Conservation (phyloP, 2,329 filamentous ascomycete species). For the Aspergillus cejpii region DNA sequence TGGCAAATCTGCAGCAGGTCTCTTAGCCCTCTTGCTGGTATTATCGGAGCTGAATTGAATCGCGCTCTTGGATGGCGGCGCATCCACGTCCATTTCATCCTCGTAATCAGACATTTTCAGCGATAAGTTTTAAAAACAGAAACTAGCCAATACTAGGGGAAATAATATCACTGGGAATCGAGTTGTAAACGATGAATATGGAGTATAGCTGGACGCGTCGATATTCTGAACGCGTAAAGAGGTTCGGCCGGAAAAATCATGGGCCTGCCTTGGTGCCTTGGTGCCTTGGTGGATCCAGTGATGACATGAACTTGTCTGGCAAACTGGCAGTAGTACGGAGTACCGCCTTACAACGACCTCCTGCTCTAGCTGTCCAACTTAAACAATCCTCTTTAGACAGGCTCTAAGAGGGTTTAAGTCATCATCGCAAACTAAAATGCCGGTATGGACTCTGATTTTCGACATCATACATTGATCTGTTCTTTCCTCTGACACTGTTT, state of each 20-base stretch:
- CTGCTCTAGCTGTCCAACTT: conserved; percentile 7
- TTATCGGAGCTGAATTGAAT: conserved; percentile 68
- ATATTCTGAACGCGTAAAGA: conserved; percentile 35
- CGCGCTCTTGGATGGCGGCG: conserved; percentile 41
- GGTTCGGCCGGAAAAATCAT: conserved; percentile 37
- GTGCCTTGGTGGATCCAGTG: conserved; percentile 9
- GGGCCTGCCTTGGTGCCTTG: conserved; percentile 15
- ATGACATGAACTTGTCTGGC: conserved; percentile 22
- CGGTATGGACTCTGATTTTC: conserved; percentile 31
- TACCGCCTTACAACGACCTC: conserved; percentile 12
- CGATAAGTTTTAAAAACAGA: background rate
- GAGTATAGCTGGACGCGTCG: conserved; percentile 26
- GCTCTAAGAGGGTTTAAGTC: conserved; percentile 15
- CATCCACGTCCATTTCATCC: conserved; percentile 66
- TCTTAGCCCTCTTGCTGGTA: conserved; percentile 71
- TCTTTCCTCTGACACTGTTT: conserved; percentile 7
- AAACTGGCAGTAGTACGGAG: conserved; percentile 11
- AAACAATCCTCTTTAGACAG: conserved; percentile 16
- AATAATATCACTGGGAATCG: background rate
- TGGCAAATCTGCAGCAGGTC: conserved; percentile 84
- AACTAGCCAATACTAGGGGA: background rate
- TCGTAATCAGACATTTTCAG: conserved; percentile 49
- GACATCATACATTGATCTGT: background rate
- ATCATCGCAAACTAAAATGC: conserved; percentile 36
- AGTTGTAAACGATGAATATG: background rate